Evolutionary conservation across 257 asterid genomes (phyloP).

Genomic region (Nicotiana noctiflora): DNA sequence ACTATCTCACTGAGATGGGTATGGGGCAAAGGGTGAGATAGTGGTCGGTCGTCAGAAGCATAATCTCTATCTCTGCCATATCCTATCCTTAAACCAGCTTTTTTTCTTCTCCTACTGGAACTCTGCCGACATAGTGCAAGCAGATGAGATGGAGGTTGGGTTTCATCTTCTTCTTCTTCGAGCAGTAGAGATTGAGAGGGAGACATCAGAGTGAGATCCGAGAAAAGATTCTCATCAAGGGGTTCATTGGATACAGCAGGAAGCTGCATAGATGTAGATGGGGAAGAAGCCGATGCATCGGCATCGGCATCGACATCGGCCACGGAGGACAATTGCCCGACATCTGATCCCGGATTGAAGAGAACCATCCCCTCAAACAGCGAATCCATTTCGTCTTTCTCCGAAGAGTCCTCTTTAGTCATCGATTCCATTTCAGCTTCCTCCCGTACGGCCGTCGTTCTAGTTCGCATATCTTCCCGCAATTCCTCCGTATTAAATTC

Average conservation of each 20-base stretch:
- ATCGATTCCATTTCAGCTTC: neutral
- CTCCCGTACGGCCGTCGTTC: neutral
- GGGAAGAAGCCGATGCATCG: neutral
- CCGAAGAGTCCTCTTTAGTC: neutral
- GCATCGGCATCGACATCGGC: neutral
- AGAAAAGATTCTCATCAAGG: conserved; percentile 41
- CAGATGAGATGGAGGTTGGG: neutral
- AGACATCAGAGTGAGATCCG: conserved; percentile 39
- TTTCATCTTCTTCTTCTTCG: neutral
- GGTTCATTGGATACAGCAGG: neutral
- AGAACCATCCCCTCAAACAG: conserved; percentile 49
- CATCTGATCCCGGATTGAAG: conserved; percentile 16
- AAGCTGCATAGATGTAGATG: neutral
- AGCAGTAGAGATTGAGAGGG: neutral
- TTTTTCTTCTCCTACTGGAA: conserved; percentile 30
- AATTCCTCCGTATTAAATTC: neutral
- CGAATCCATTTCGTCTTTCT: conserved; percentile 28
- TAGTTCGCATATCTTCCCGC: neutral
- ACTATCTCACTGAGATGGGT: neutral
- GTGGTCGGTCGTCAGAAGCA: conserved; percentile 2
- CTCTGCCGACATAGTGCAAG: conserved; percentile 13
- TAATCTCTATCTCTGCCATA: conserved; percentile 28
- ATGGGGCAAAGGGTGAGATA: neutral
- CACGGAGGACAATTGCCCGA: neutral
- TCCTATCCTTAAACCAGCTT: conserved; percentile 44